phyloP scores from a whole-genome alignment of 1,284 basidiomycete genomes.

The Stereum hirsutum region DNA sequence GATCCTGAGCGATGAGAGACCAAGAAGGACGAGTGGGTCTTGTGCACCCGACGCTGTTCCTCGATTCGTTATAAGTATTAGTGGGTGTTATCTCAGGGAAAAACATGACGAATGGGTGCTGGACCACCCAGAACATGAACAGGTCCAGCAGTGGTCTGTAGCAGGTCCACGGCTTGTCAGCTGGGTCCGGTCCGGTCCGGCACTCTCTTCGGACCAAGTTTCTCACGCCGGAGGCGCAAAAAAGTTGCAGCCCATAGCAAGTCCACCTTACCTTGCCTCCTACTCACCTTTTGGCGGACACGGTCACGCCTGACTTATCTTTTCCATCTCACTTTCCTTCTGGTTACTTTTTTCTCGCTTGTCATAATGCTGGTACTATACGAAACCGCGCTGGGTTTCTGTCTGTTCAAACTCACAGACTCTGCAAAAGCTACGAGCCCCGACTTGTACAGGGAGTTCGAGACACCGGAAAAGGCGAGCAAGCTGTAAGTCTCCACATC shows the following conservation, averaged over 20 bases:
- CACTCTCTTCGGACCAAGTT: not conserved
- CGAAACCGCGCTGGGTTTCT: conserved; percentile 89
- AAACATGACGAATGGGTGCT: too few relatives aligned
- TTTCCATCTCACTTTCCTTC: conserved; percentile 5
- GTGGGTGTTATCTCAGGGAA: too few relatives aligned
- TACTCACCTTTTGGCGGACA: not conserved
- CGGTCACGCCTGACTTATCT: not conserved
- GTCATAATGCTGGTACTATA: conserved; percentile 71
- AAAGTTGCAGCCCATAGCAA: not conserved
- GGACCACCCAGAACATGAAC: too few relatives aligned
- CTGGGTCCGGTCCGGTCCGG: too few relatives aligned
- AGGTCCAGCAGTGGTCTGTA: too few relatives aligned
- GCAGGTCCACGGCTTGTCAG: too few relatives aligned
- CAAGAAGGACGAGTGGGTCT: too few relatives aligned
- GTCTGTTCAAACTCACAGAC: conserved; percentile 95
- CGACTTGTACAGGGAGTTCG: conserved; percentile 88
- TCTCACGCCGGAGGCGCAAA: not conserved
- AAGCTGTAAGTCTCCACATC: conserved; percentile 61
- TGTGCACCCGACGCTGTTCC: too few relatives aligned
- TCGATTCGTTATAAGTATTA: too few relatives aligned
- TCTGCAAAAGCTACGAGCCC: conserved; percentile 81
- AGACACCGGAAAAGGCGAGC: conserved; percentile 85
- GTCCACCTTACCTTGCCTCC: too few relatives aligned
- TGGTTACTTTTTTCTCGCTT: conserved; percentile 7
- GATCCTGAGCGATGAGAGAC: too few relatives aligned